Conservation (phyloP, 2,329 filamentous ascomycete genomes). For the Sporothrix mexicana region DNA sequence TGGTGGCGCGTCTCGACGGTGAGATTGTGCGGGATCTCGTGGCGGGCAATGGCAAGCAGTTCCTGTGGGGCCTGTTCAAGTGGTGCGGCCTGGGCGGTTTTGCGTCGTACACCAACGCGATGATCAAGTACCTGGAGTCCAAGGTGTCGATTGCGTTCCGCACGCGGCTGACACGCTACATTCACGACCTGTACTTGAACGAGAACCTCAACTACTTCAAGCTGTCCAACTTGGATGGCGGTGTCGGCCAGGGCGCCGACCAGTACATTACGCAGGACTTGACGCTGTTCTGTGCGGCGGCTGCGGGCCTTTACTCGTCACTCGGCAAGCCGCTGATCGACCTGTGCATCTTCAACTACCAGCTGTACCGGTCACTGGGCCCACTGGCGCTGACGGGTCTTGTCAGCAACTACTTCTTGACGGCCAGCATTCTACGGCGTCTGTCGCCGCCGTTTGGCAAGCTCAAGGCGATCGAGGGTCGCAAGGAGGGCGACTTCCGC, state of each 20-base stretch:
- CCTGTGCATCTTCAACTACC: constrained; percentile 96
- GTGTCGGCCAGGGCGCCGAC: constrained; percentile 88
- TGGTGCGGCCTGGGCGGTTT: constrained; percentile 95
- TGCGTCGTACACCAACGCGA: constrained; percentile 96
- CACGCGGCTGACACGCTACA: constrained; percentile 91
- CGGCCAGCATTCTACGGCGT: constrained; percentile 84
- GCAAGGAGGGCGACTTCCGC: constrained; percentile 93
- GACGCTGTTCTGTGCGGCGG: constrained; percentile 91
- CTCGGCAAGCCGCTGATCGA: constrained; percentile 98
- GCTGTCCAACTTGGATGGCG: constrained; percentile 88
- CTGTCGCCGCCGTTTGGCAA: constrained; percentile 96
- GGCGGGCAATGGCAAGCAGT: constrained; percentile 87
- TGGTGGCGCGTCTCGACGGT: constrained; percentile 91
- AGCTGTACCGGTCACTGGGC: constrained; percentile 89
- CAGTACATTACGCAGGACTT: constrained; percentile 98
- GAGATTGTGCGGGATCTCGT: constrained; percentile 96
- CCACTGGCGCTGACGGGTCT: constrained; percentile 86
- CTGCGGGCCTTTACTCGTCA: constrained; percentile 91
- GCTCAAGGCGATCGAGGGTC: constrained; percentile 92
- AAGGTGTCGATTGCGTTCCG: constrained; percentile 99
- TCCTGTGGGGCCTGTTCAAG: constrained; percentile 87
- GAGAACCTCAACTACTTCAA: constrained; percentile 97
- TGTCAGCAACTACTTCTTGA: constrained; percentile 91
- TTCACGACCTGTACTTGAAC: constrained; percentile 95
- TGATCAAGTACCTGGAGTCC: constrained; percentile 97